Percentiles rank a stretch among this genome's conserved stretches.
Conservation (phyloP, 345 rosid species). For the Salix arbutifolia region DNA sequence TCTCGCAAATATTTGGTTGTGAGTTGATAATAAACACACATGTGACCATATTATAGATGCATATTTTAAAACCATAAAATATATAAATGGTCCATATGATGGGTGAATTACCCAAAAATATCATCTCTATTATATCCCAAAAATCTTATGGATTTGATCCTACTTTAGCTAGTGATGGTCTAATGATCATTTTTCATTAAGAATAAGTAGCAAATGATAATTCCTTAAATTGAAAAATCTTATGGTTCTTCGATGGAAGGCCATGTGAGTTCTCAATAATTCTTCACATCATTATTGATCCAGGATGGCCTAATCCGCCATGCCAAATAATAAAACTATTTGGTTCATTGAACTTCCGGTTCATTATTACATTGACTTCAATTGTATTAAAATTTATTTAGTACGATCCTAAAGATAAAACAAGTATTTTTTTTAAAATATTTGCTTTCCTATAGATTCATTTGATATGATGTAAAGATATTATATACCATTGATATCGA, state of each 20-base stretch:
- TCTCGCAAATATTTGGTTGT: not conserved
- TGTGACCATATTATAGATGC: conserved; percentile 2
- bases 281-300: not conserved
- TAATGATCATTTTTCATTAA: too few species aligned
- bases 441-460: too few species aligned
- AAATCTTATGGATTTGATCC: too few species aligned
- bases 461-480: too few species aligned
- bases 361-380: not conserved
- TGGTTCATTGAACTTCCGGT: not conserved
- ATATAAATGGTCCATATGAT: not conserved
- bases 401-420: not conserved
- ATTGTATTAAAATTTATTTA: not conserved
- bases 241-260: too few species aligned
- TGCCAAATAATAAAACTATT: not conserved
- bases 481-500: too few species aligned
- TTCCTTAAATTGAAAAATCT: too few species aligned
- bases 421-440: too few species aligned
- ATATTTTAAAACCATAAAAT: not conserved
- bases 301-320: not conserved
- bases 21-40: conserved; percentile 8
- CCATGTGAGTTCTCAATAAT: too few species aligned
- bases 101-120: not conserved
- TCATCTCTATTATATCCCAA: too few species aligned
- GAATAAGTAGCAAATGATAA: too few species aligned
- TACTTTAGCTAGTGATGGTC: too few species aligned